A percentile compares a stretch with the other conserved stretches of the same genome.
These are phyloP conservation scores for Wickerhamiella occidentalis DNA, from an alignment of 805 yeast species.

Conservation along the genomic window DNA sequence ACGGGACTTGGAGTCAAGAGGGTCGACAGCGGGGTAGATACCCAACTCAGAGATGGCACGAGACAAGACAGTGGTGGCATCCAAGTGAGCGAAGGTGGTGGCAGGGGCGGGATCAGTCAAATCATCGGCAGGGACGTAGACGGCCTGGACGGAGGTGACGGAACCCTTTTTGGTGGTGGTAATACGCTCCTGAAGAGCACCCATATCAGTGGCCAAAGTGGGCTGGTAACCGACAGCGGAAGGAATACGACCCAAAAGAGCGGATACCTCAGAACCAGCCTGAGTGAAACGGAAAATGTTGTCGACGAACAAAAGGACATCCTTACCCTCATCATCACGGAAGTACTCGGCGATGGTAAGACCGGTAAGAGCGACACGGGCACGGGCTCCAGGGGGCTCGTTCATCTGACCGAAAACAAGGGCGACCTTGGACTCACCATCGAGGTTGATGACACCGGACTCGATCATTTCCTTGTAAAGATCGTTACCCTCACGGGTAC, in stretches of 20 bases:
- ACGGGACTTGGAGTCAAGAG: conserved; percentile 98
- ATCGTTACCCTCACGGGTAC: conserved; percentile 99
- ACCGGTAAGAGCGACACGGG: conserved; percentile 99
- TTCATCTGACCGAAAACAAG: conserved; percentile 99
- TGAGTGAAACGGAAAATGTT: conserved; percentile 99
- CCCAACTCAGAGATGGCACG: conserved; percentile 99
- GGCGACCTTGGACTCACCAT: conserved; percentile 99
- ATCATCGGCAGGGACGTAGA: conserved; percentile 99
- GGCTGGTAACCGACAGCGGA: conserved; percentile 99
- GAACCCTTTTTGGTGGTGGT: conserved; percentile 99
- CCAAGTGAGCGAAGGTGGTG: conserved; percentile 99
- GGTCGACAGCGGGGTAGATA: conserved; percentile 99
- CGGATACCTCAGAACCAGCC: conserved; percentile 99
- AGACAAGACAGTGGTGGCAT: conserved; percentile 98
- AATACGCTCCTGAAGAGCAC: conserved; percentile 99
- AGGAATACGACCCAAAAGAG: conserved; percentile 99
- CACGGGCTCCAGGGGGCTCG: conserved; percentile 99
- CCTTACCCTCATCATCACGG: conserved; percentile 99
- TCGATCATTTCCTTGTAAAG: conserved; percentile 99
- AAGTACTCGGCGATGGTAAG: conserved; percentile 99
- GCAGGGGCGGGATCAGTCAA: conserved; percentile 99
- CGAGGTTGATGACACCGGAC: conserved; percentile 99
- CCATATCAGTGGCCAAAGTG: conserved; percentile 99
- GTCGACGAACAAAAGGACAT: conserved; percentile 97
- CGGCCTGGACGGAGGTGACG: conserved; percentile 99